These are phyloP conservation scores for Russula earlei DNA, from an alignment of 768 basidiomycete genomes.

Conservation along the genomic window DNA sequence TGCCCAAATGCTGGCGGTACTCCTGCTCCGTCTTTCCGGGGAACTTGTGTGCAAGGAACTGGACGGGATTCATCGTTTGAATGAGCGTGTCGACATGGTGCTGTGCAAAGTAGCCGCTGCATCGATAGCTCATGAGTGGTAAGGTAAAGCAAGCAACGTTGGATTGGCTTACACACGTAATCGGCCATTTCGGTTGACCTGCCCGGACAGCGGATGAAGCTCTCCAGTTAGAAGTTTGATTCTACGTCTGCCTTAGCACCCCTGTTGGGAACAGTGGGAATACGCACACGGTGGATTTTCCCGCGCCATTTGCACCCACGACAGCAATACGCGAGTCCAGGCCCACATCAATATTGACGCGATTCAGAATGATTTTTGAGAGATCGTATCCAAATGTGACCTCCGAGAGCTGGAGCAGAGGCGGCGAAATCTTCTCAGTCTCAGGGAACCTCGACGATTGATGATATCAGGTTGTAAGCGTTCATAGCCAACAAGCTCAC, in stretches of 20 bases:
- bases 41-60: conserved; percentile 85
- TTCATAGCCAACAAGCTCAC: conserved; percentile 7
- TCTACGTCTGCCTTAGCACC: conserved; percentile 31
- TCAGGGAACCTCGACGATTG: conserved; percentile 66
- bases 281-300: conserved; percentile 89
- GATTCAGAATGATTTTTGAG: conserved; percentile 67
- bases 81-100: conserved; percentile 91
- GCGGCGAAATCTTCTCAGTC: conserved; percentile 95
- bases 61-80: conserved; percentile 81
- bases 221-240: conserved; percentile 91
- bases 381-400: conserved; percentile 81
- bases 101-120: conserved; percentile 85
- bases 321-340: conserved; percentile 93
- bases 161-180: conserved; percentile 62
- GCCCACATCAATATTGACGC: conserved; percentile 82
- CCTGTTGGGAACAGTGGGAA: not conserved
- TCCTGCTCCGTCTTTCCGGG: conserved; percentile 96
- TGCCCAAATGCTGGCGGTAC: conserved; percentile 89
- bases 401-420: conserved; percentile 84
- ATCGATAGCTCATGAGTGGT: not conserved
- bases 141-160: not conserved
- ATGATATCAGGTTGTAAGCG: not conserved
- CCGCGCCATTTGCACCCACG: conserved; percentile 91
- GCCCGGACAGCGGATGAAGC: conserved; percentile 61
- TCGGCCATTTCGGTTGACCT: conserved; percentile 85